Base-by-base conservation (phyloP, 345 rosid genomes). In the Acer negundo region DNA sequence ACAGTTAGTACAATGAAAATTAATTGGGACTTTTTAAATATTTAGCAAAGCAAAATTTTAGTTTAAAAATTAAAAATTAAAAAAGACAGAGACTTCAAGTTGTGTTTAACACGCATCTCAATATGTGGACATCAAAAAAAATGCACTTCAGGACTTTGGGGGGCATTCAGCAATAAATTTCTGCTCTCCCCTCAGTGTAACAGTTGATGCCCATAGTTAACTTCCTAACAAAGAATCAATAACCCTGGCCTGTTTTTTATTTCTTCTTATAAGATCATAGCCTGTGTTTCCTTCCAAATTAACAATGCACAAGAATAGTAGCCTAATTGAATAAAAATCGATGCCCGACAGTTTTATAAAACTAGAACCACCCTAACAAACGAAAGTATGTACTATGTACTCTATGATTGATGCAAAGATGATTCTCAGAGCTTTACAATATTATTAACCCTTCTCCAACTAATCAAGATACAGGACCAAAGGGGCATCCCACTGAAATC, bases 51-150 rank as follows among this genome's bases (percentile, higher is more conserved):
- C 12, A 66, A 58, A 61, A 26, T 20, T 3, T 66, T 71, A n/a
- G 3, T 40, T 61, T 59, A 22, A 35, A 35, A 35, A 35, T 0
- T 4, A 31, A 31, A 3, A 31, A 26, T 53, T 44, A 42, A 22
- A 22, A 31, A 17, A 75, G 58, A 46, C 4, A 13, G 17, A 47
- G 22, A 69, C 17, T 23, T 63, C 17, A 64, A 61, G 22, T 55
- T 59, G 20, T 35, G 58, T 66, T 67, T 67, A 20, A 55, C 77
- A 59, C 23, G 67, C 49, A 49, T 67, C 65, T 61, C 59, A 24
- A 58, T 17, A n/a, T 46, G 35, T 26, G 44, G 9, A 53, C 49
- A 46, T 35, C 17, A 38, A 65, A 66, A 65, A 66, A 38, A 28
- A 3, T 22, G 16, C 17, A 12, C 31, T 65, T 53, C 10, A n/a